These are phyloP conservation scores for Aaosphaeria arxii DNA, from an alignment of 2,329 filamentous ascomycete genomes.

Conservation along the genomic window DNA sequence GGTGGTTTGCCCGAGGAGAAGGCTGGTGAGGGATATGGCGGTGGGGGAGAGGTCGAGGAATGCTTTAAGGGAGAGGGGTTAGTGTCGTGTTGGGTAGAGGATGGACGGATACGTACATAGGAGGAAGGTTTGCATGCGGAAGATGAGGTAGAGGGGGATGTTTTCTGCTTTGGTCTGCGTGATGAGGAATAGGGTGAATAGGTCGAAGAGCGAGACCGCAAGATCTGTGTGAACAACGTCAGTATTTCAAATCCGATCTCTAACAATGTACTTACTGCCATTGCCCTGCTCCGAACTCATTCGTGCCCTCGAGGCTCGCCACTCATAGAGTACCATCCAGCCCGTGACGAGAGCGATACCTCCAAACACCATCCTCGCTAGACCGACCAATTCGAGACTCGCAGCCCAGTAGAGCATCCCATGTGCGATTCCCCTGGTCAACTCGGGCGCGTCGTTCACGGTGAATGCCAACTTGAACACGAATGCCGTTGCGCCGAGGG, in stretches of 20 bases:
- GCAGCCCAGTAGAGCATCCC: conserved; percentile 49
- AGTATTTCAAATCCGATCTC: not conserved
- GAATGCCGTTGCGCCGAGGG: conserved; percentile 57
- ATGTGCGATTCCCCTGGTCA: conserved; percentile 47
- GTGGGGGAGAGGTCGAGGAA: conserved; percentile 46
- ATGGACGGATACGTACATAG: conserved; percentile 38
- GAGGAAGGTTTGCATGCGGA: conserved; percentile 60
- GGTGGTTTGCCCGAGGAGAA: conserved; percentile 75
- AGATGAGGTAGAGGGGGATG: conserved; percentile 78
- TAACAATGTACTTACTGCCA: conserved; percentile 19
- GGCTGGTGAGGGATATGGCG: conserved; percentile 64
- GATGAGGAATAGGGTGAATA: conserved; percentile 74
- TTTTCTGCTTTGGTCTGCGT: conserved; percentile 86
- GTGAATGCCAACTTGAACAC: conserved; percentile 91
- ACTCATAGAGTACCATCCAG: conserved; percentile 28
- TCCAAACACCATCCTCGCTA: conserved; percentile 37
- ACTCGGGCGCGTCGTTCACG: conserved; percentile 80
- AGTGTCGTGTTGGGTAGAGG: conserved; percentile 42
- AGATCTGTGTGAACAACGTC: conserved; percentile 34
- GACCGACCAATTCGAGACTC: conserved; percentile 21
- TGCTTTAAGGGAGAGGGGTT: conserved; percentile 9
- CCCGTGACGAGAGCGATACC: conserved; percentile 27
- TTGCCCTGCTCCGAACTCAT: conserved; percentile 13
- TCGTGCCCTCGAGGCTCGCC: conserved; percentile 17
- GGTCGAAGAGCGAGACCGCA: conserved; percentile 53